phyloP scores from a whole-genome alignment of 305 asterid genomes.

The Fraxinus velutina region DNA sequence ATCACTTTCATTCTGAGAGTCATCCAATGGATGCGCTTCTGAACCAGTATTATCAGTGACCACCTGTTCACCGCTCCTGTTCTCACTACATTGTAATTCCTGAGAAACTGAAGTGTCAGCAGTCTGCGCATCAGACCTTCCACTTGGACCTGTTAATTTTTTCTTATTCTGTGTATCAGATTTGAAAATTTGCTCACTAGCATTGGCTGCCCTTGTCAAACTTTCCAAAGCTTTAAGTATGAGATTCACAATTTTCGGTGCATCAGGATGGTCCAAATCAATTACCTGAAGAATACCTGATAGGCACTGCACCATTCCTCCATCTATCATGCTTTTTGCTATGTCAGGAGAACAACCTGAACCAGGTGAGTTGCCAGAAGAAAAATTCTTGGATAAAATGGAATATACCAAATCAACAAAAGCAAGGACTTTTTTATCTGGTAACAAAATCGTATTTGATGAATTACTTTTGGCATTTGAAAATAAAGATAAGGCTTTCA shows the following conservation, averaged over 20 bases:
- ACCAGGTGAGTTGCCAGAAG: slow-evolving; percentile 78
- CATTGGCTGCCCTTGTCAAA: slow-evolving; percentile 92
- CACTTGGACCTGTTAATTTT: slow-evolving; percentile 47
- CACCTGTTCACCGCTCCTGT: slow-evolving; percentile 40
- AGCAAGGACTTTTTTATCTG: slow-evolving; percentile 81
- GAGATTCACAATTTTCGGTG: slow-evolving; percentile 84
- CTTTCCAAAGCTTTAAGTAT: slow-evolving; percentile 90
- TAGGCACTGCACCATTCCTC: slow-evolving; percentile 79
- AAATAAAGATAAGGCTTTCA: slow-evolving; percentile 74
- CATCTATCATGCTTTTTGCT: slow-evolving; percentile 96
- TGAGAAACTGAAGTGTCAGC: slow-evolving; percentile 46
- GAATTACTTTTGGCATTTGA: slow-evolving; percentile 57
- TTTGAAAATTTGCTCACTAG: slow-evolving; percentile 67
- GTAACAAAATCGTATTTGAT: slow-evolving; percentile 48
- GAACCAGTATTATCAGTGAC: slow-evolving; percentile 38
- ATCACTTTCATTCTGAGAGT: slow-evolving; percentile 47
- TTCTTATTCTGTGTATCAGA: slow-evolving; percentile 69
- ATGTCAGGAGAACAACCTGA: slow-evolving; percentile 97
- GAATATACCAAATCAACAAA: slow-evolving; percentile 84
- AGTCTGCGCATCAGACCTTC: slow-evolving; percentile 49
- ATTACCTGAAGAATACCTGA: slow-evolving; percentile 81
- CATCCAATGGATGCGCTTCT: slow-evolving; percentile 41
- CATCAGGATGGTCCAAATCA: slow-evolving; percentile 97
- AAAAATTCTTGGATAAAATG: slow-evolving; percentile 84
- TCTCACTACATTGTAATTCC: slow-evolving; percentile 51